phyloP scores from a whole-genome alignment of 495 filamentous ascomycete genomes.

The Rhizodiscina lignyota region DNA sequence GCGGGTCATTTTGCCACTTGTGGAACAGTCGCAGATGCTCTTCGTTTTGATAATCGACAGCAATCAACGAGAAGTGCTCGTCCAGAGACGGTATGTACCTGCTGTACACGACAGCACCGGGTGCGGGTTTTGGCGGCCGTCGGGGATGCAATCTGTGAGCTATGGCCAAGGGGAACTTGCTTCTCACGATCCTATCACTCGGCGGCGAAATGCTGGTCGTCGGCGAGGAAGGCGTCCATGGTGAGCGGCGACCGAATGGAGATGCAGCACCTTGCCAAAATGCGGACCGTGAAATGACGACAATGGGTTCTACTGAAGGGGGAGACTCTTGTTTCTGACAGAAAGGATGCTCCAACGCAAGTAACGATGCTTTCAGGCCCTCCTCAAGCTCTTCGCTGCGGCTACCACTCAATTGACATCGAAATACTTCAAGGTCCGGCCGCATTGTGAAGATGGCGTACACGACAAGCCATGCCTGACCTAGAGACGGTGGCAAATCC shows the following conservation, averaged over 20 bases:
- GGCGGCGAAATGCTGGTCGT: conserved; percentile 37
- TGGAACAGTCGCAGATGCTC: conserved; percentile 46
- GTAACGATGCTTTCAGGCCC: conserved; percentile 36
- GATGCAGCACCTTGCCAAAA: conserved; percentile 59
- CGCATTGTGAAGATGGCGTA: not conserved
- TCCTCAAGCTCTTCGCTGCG: conserved; percentile 19
- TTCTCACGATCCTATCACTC: conserved; percentile 40
- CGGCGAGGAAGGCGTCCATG: conserved; percentile 40
- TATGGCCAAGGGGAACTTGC: conserved; percentile 27
- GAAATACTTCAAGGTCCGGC: not conserved
- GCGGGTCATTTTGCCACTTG: conserved; percentile 53
- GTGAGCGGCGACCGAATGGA: conserved; percentile 42
- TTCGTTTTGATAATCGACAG: conserved; percentile 35
- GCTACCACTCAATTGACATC: not conserved
- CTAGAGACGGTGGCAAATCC: not conserved
- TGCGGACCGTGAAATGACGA: conserved; percentile 26
- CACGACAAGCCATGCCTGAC: not conserved
- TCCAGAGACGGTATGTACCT: conserved; percentile 49
- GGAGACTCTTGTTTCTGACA: no score
- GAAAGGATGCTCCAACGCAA: conserved; percentile 32
- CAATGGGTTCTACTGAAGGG: conserved; percentile 18
- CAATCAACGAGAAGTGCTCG: conserved; percentile 48
- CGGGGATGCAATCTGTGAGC: conserved; percentile 40
- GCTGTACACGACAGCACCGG: conserved; percentile 46
- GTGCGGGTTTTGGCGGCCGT: conserved; percentile 40